Conservation (phyloP, 2,329 filamentous ascomycete species). For the Claviceps fusiformis region DNA sequence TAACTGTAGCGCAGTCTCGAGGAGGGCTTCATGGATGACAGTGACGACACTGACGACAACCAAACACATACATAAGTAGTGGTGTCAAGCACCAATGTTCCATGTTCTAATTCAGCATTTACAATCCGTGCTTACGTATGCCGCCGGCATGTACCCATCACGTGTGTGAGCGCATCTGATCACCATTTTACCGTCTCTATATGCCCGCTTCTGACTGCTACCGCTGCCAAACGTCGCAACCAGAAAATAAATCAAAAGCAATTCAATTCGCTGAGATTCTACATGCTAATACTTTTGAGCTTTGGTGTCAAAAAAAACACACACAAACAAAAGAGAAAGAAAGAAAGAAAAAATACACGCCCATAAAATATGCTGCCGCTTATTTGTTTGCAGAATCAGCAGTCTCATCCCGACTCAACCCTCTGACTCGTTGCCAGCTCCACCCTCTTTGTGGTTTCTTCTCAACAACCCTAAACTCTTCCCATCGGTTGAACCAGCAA, state of each 20-base stretch:
- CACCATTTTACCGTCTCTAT: neutral
- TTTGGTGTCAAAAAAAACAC: neutral
- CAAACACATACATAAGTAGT: constrained; percentile 11
- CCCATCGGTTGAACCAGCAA: constrained; percentile 4
- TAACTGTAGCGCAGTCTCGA: constrained; percentile 9
- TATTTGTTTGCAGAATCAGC: neutral
- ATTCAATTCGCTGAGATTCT: constrained; percentile 3
- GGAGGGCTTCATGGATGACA: constrained; percentile 31
- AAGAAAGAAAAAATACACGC: neutral
- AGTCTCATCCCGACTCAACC: neutral
- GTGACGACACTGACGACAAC: constrained; percentile 30
- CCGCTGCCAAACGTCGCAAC: neutral
- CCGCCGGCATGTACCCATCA: neutral
- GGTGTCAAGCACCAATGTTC: neutral
- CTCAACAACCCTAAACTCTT: constrained; percentile 1
- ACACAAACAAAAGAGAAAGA: neutral
- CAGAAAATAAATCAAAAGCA: neutral
- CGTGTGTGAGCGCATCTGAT: neutral
- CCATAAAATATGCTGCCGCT: constrained; percentile 3
- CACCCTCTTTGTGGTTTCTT: neutral
- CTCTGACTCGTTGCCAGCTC: neutral
- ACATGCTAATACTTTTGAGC: neutral
- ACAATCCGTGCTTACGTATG: neutral
- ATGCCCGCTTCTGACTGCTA: neutral
- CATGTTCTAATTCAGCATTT: neutral